Base-by-base conservation (phyloP, 1,284 basidiomycete genomes). In the Moesziomyces sp. region DNA sequence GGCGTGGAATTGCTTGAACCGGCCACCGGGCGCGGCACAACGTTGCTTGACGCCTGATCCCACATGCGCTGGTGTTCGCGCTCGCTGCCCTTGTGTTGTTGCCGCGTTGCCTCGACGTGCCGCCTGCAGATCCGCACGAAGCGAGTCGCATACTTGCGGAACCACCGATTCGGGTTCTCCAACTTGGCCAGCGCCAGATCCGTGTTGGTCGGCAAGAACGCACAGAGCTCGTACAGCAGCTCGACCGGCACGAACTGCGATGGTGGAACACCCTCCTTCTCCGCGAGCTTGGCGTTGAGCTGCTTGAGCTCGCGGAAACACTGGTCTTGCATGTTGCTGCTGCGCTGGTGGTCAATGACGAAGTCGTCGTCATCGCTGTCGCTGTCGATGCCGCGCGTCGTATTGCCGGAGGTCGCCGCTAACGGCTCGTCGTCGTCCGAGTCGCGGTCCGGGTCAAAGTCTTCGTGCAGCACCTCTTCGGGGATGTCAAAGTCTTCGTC, bases 71-170 rank as follows among this genome's bases (percentile, higher is more conserved):
- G 45, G 19, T 13, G 49, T 38, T 30, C 46, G 28, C 19, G 26
- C 23, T 45, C 19, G 28, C 47, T 52, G 16, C 26, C 47, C 7
- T 7, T 24, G 40, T 42, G 44, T 14, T 52, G 14, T 30, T 16
- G 11, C 7, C 47, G 26, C 48, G 46, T 21, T 30, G 13, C 26
- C 30, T 24, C 49, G 16, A 21, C 13, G 26, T 59, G 64, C 2
- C 51, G 44, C 42, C 58, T 50, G 24, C 73, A 76, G 9, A 77
- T 38, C 4, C 48, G 65, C 3, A 77, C 52, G 24, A 68, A 75
- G 24, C 52, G 47, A 1, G 21, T 9, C 14, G 50, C 63, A 48
- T 66, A 72, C 46, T 61, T 61, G 16, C 50, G 28, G 30, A 65
- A 55, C 47, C 42, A 54, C 1, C 21, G 43, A 16, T 47, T 53